Evolutionary conservation across 192 early-diverging fungal genomes (phyloP).

Genomic region (Dissophora globulifera): DNA sequence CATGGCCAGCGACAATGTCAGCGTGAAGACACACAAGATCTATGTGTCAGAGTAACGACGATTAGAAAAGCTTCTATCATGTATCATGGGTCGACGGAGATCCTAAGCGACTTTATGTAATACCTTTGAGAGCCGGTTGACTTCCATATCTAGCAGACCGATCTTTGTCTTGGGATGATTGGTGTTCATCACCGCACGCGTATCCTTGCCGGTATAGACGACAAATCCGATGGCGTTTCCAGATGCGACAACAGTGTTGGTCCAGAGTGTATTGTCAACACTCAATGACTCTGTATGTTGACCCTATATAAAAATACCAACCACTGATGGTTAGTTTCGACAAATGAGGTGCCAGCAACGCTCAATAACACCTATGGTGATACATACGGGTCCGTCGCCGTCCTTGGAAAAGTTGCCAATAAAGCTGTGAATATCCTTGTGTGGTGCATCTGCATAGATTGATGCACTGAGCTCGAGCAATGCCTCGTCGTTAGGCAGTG

Average conservation of each 20-base stretch:
- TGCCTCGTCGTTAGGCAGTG: conserved; percentile 65
- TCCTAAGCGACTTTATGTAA: too few relatives aligned
- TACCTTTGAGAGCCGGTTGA: conserved; percentile 92
- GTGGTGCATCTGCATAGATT: conserved; percentile 89
- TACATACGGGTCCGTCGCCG: conserved; percentile 39
- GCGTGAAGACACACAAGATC: conserved; percentile 89
- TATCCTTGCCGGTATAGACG: conserved; percentile 92
- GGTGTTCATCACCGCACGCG: conserved; percentile 96
- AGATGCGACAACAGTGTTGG: conserved; percentile 94
- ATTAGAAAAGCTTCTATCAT: too few relatives aligned
- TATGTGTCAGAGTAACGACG: conserved; percentile 9
- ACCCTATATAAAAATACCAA: conserved; percentile 12
- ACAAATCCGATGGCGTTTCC: conserved; percentile 88
- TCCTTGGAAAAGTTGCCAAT: conserved; percentile 76
- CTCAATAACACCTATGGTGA: too few relatives aligned
- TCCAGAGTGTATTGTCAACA: conserved; percentile 95
- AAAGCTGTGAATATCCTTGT: conserved; percentile 95
- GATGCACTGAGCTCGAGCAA: conserved; percentile 73
- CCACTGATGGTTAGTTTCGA: too few relatives aligned
- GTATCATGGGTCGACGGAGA: too few relatives aligned
- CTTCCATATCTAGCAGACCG: conserved; percentile 88
- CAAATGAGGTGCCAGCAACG: too few relatives aligned
- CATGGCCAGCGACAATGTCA: conserved; percentile 85
- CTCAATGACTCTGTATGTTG: conserved; percentile 74
- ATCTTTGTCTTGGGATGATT: conserved; percentile 91